Evolutionary conservation across 148 eudicot species (phyloP).

Genomic region (Dianthus caryophyllus): DNA sequence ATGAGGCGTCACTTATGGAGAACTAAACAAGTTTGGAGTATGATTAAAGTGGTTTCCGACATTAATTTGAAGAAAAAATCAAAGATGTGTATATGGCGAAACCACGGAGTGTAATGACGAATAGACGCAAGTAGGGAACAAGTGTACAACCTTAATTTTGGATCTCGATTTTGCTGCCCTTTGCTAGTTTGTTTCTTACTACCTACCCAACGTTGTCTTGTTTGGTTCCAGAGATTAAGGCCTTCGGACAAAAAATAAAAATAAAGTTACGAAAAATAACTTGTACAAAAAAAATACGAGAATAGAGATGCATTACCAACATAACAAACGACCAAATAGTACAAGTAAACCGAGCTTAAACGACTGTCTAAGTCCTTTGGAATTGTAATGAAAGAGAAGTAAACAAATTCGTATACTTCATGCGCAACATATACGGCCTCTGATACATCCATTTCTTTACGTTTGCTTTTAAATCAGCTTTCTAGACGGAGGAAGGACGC

Average conservation of each 20-base stretch:
- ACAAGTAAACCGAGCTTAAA: background rate
- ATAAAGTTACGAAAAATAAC: background rate
- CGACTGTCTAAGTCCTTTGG: background rate
- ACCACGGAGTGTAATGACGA: background rate
- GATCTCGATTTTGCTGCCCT: slow-evolving; percentile 44
- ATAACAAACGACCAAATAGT: background rate
- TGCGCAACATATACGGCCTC: no score
- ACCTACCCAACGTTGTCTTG: slow-evolving; percentile 76
- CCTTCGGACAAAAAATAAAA: slow-evolving; percentile 40
- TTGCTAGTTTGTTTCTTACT: slow-evolving; percentile 41
- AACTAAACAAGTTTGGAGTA: background rate
- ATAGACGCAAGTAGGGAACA: background rate
- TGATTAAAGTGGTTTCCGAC: no score
- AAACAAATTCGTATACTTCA: background rate
- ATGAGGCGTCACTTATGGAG: background rate
- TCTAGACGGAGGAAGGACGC: no score
- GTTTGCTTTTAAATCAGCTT: no score
- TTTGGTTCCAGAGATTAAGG: slow-evolving; percentile 79
- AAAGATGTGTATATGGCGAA: background rate
- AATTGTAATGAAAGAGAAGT: background rate
- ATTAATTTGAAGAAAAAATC: background rate
- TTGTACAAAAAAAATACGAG: background rate
- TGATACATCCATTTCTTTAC: no score
- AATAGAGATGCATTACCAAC: background rate
- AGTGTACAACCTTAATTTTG: slow-evolving; percentile 54